These are phyloP conservation scores for Solanum chaucha DNA, from an alignment of 257 asterid species.

Conservation along the genomic window DNA sequence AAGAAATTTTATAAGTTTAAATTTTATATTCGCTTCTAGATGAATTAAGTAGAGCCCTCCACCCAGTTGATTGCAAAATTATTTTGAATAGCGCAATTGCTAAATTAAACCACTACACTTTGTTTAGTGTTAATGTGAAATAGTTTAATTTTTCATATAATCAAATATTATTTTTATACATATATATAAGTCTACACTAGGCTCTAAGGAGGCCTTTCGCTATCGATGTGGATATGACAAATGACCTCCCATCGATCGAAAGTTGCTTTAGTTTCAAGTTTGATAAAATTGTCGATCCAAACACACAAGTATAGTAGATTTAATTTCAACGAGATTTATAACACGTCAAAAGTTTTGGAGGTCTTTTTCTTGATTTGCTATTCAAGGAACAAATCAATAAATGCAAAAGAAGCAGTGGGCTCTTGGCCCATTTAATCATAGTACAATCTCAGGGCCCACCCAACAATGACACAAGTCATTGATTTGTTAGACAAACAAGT, in stretches of 20 bases:
- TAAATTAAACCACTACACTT: background rate
- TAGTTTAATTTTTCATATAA: background rate
- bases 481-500: slow-evolving; percentile 22
- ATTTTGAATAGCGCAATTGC: background rate
- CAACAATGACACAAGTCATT: slow-evolving; percentile 19
- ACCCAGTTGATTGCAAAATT: background rate
- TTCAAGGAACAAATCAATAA: slow-evolving; percentile 15
- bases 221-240: background rate
- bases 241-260: slow-evolving; percentile 13
- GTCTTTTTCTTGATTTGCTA: background rate
- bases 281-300: slow-evolving; percentile 15
- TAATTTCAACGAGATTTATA: slow-evolving; percentile 41
- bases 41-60: background rate
- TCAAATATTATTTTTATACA: too few relatives aligned
- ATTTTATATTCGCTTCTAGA: background rate
- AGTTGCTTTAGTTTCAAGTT: slow-evolving; percentile 36
- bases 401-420: slow-evolving; percentile 7
- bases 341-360: slow-evolving; percentile 36
- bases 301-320: slow-evolving; percentile 11
- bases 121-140: background rate
- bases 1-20: background rate
- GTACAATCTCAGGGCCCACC: background rate
- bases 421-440: slow-evolving; percentile 30
- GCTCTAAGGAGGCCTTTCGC: background rate
- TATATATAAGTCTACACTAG: too few relatives aligned